Percentiles rank a stretch among this genome's conserved stretches.
phyloP scores from a whole-genome alignment of 495 filamentous ascomycete genomes.

The Aspergillus ostianus region DNA sequence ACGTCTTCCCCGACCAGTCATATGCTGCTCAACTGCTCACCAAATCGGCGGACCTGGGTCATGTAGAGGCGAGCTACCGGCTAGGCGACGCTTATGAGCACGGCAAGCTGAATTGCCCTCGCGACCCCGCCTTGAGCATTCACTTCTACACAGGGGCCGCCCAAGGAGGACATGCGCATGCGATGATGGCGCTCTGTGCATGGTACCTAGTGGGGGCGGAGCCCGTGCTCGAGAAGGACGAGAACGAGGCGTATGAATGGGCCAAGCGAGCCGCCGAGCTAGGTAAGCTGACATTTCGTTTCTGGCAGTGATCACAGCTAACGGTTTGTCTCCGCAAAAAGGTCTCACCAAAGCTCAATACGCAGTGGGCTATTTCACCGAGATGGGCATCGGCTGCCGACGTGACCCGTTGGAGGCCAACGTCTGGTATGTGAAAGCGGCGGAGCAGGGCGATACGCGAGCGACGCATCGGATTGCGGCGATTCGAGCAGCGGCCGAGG shows the following conservation, averaged over 20 bases:
- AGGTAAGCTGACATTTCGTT: slow-evolving; percentile 55
- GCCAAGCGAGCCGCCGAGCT: slow-evolving; percentile 78
- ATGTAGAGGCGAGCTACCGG: slow-evolving; percentile 76
- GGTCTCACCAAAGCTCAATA: slow-evolving; percentile 93
- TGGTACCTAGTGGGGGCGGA: slow-evolving; percentile 98
- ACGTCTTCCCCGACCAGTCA: slow-evolving; percentile 82
- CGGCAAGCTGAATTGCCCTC: slow-evolving; percentile 79
- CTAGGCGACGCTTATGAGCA: slow-evolving; percentile 98
- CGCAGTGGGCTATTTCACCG: slow-evolving; percentile 93
- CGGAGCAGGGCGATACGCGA: slow-evolving; percentile 86
- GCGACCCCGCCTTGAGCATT: slow-evolving; percentile 88
- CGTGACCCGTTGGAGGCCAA: slow-evolving; percentile 93
- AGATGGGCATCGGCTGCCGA: slow-evolving; percentile 95
- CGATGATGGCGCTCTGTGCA: slow-evolving; percentile 98
- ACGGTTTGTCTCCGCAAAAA: slow-evolving; percentile 28
- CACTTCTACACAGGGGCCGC: slow-evolving; percentile 97
- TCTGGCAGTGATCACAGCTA: neutral
- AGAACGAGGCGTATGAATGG: slow-evolving; percentile 97
- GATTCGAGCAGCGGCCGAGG: slow-evolving; percentile 82
- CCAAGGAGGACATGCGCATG: slow-evolving; percentile 74
- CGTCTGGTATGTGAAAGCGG: slow-evolving; percentile 96
- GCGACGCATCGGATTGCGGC: slow-evolving; percentile 82
- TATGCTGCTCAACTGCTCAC: slow-evolving; percentile 96
- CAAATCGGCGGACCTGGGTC: slow-evolving; percentile 87
- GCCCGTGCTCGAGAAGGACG: slow-evolving; percentile 89